Percentiles rank a stretch among this genome's conserved stretches.
These are phyloP conservation scores for Gypsophila paniculata DNA, from an alignment of 179 eudicot species.

Conservation along the genomic window DNA sequence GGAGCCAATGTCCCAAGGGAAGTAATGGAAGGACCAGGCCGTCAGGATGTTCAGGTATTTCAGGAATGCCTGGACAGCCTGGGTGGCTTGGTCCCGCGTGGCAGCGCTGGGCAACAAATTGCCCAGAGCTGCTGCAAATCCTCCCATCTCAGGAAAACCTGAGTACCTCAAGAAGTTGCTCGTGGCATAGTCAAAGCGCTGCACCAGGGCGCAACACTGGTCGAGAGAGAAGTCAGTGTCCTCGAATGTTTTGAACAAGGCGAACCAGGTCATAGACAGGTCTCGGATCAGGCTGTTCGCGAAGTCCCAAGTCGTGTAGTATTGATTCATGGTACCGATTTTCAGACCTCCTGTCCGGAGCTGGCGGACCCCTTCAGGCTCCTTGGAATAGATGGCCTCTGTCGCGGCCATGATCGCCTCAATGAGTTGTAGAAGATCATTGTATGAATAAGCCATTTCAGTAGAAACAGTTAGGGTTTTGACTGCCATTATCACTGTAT, in stretches of 20 bases:
- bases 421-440: slow-evolving; percentile 2
- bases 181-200: slow-evolving; percentile 4
- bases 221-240: slow-evolving; percentile 4
- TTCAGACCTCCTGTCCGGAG: neutral
- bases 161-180: slow-evolving; percentile 16
- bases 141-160: slow-evolving; percentile 12
- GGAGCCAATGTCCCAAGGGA: slow-evolving; percentile 13
- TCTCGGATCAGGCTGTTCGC: slow-evolving; percentile 11
- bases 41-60: slow-evolving; percentile 6
- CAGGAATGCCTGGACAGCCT: neutral
- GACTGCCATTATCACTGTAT: neutral
- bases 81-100: neutral
- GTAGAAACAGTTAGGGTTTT: neutral
- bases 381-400: neutral
- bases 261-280: slow-evolving; percentile 8
- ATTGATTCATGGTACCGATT: slow-evolving; percentile 10
- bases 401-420: neutral
- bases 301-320: slow-evolving; percentile 15
- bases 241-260: neutral
- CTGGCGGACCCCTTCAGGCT: slow-evolving; percentile 1
- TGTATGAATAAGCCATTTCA: neutral
- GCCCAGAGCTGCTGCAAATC: neutral
- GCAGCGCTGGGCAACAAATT: neutral
- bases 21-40: slow-evolving; percentile 13
- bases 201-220: slow-evolving; percentile 10